Conservation (phyloP, 176 grass and related monocot species). For the Avena atlantica region DNA sequence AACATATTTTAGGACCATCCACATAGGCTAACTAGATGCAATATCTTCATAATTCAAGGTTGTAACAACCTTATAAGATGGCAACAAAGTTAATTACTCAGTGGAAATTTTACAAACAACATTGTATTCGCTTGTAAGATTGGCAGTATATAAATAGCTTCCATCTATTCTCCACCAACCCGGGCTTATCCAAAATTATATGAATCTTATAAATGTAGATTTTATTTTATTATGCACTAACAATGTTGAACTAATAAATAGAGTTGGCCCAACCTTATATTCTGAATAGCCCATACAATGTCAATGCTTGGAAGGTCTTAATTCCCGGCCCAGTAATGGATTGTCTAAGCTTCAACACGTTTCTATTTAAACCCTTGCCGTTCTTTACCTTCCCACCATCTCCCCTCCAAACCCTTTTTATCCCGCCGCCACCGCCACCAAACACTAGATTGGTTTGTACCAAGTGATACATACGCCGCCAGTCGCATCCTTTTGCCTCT, state of each 20-base stretch:
- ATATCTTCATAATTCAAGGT: background rate
- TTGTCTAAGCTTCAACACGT: background rate
- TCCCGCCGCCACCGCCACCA: background rate
- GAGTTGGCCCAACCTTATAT: background rate
- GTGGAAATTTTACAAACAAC: background rate
- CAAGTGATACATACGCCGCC: background rate
- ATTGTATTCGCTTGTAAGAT: background rate
- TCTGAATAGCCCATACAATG: background rate
- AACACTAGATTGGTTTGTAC: background rate
- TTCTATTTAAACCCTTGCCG: background rate
- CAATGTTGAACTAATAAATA: background rate
- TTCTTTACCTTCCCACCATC: background rate
- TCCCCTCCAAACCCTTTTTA: constrained; percentile 7
- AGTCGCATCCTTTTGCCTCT: background rate
- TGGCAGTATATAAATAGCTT: background rate
- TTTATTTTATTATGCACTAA: background rate
- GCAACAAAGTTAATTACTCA: background rate
- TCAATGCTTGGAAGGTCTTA: background rate
- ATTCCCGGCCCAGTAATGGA: background rate
- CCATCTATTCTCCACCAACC: background rate
- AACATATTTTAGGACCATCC: background rate
- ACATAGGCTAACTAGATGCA: background rate
- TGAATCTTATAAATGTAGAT: background rate
- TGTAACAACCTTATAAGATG: background rate
- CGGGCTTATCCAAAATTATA: background rate